Percentiles rank a stretch among this genome's conserved stretches.
Conservation (phyloP, 495 filamentous ascomycete genomes). For the Penicillium steckii region DNA sequence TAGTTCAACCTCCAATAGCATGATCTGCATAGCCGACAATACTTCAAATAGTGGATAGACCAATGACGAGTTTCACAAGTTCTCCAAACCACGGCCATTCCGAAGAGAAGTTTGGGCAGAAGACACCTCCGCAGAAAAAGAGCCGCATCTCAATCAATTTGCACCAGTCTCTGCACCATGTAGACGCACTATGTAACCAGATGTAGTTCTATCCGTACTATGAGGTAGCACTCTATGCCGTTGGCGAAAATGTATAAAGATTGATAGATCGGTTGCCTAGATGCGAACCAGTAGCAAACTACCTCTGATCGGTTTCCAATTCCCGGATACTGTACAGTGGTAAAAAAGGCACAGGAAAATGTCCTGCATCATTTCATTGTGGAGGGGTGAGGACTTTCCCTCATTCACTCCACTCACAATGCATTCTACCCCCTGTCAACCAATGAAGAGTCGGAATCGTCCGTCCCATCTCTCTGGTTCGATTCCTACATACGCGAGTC, state of each 20-base stretch:
- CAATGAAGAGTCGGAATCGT: neutral
- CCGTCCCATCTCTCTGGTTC: neutral
- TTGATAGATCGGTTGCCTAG: neutral
- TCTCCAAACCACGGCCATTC: neutral
- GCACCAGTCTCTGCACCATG: neutral
- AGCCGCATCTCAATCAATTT: neutral
- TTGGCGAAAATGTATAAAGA: neutral
- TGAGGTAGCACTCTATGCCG: neutral
- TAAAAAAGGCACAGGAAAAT: neutral
- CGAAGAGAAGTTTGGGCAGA: neutral
- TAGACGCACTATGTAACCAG: neutral
- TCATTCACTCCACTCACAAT: neutral
- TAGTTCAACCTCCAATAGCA: neutral
- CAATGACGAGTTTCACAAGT: neutral
- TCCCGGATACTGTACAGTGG: neutral
- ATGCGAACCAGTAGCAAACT: neutral
- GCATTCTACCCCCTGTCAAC: neutral
- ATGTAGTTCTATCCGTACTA: neutral
- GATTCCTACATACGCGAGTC: neutral
- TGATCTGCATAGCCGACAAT: neutral
- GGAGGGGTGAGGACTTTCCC: neutral
- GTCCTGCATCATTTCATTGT: neutral
- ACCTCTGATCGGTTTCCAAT: neutral
- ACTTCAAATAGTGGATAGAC: neutral
- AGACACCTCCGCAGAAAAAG: neutral